These are phyloP conservation scores for Myxozyma monticola DNA, from an alignment of 805 yeast species.

Conservation along the genomic window DNA sequence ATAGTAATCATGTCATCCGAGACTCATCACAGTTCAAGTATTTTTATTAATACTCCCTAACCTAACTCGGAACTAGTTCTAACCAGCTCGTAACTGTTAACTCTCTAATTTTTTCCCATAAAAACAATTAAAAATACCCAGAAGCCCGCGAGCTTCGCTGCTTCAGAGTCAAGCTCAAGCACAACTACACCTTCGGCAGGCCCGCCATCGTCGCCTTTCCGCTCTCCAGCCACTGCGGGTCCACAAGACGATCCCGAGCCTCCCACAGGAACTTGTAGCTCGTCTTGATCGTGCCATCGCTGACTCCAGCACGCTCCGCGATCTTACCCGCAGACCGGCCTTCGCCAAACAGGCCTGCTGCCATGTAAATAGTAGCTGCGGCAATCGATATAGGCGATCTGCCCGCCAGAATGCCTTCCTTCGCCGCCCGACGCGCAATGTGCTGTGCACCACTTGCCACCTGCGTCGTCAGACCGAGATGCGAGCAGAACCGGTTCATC, in stretches of 20 bases:
- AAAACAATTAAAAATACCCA: too few relatives aligned
- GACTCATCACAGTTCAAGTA: too few relatives aligned
- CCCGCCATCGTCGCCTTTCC: constrained; percentile 61
- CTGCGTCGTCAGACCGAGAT: constrained; percentile 79
- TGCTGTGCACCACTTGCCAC: constrained; percentile 90
- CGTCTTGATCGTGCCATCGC: constrained; percentile 95
- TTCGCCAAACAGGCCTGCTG: constrained; percentile 81
- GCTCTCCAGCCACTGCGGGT: constrained; percentile 70
- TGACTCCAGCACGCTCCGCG: constrained; percentile 90
- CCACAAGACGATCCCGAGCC: constrained; percentile 69
- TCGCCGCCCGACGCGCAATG: constrained; percentile 86
- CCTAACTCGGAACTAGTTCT: too few relatives aligned
- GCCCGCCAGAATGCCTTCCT: constrained; percentile 91
- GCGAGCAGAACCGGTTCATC: constrained; percentile 94
- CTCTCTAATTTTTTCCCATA: too few relatives aligned
- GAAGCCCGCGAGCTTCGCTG: too few relatives aligned
- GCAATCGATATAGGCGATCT: constrained; percentile 97
- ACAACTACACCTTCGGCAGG: constrained; percentile 41
- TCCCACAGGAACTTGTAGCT: constrained; percentile 80
- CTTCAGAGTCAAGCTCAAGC: too few relatives aligned
- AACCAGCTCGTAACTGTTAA: too few relatives aligned
- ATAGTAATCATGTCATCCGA: too few relatives aligned
- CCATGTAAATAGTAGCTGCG: constrained; percentile 94
- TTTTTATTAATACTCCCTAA: too few relatives aligned
- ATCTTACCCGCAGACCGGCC: constrained; percentile 75